Evolutionary conservation across 495 filamentous ascomycete genomes (phyloP), one percentile per base, ranked within the genome.

Genomic region (Aspergillus ellipticus): DNA sequence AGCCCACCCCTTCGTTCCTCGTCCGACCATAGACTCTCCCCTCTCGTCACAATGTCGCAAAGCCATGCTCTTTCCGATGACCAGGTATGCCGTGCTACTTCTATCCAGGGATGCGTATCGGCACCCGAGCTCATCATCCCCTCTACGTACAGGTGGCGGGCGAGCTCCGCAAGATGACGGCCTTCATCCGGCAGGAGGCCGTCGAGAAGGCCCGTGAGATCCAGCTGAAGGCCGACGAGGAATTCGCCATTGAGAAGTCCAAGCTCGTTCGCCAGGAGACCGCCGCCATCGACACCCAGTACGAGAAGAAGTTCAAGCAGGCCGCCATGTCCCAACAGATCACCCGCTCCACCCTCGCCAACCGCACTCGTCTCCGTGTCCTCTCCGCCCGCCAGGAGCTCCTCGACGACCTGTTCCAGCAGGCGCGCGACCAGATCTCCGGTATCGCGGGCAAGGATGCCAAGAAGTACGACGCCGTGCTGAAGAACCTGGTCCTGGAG

Each of bases 101-200:
- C 50, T 51, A 42, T 35, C 37, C 55, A 42, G 29, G 19, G 50
- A 56, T 53, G 50, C 49, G 53, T 65, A 48, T 35, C 28, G 31
- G 52, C 37, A 19, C 51, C 41, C 47, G 50, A 57, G 58, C 58
- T 58, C 49, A 61, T 64, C 42, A 59, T 57, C 46, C 42, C 41
- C 41, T 53, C 59, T 53, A 51, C 46, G 26, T 55, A 56, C 61
- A 97, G 92, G 93, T 99, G 75, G 82, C 86, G 67, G 82, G 84
- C 72, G 95, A 99, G 82, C 89, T 99, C 71, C 89, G 87, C 79
- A 99, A 99, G 82, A 99, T 99, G 95, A 97, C 95, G 43, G 90
- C 92, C 71, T 99, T 99, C 88, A 99, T 99, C 85, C 88, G 88
- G 70, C 92, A 97, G 78, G 95, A 99, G 82, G 95, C 95, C 21